Evolutionary conservation across 2,329 filamentous ascomycete genomes (phyloP), one percentile per base, ranked within the genome.

Genomic region (Talaromyces sp.): DNA sequence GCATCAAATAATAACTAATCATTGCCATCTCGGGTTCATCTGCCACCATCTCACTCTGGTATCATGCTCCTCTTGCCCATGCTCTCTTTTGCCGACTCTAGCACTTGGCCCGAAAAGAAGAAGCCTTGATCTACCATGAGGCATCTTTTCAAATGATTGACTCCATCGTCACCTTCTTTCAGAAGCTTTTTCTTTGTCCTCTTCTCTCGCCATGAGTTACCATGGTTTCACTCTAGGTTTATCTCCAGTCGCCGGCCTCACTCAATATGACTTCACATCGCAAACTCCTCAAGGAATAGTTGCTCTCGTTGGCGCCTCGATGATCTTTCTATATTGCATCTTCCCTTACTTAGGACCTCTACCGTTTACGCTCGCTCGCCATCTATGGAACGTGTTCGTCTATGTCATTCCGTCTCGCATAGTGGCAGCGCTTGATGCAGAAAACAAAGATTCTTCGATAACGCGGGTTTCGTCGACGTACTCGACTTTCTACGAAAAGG

Each of bases 401-500:
- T 74, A 73, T 56, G 35, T 74, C 17, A 72, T 69, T 2, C 76
- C 76, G 8, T 72, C 73, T 11, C 68, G 67, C 53, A 65, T 77
- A 52, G 66, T 78, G 54, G 67, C 71, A 60, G 71, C 73, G 45
- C 70, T 84, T 76, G 79, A 78, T 81, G 61, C 78, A 76, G 72
- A 73, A 61, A 63, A 68, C 69, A 68, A 69, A 66, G 60, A 73
- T 65, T 56, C 72, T 70, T 60, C 75, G 67, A 63, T 79, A 72
- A 41, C 77, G 81, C 59, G 56, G 25, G 64, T 61, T 41, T 64
- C 62, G 50, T 66, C 67, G 66, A 54, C 51, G 62, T 62, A 66
- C 75, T 78, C 78, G 15, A 69, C 63, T n/a, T 68, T 71, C 28
- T 64, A 70, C 45, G 80, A 81, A 25, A 91, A 91, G 72, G 85